A percentile compares a stretch with the other conserved stretches of the same genome.
Evolutionary conservation across 805 yeast species (phyloP).

Genomic region (Starmerella potacharoeniae): DNA sequence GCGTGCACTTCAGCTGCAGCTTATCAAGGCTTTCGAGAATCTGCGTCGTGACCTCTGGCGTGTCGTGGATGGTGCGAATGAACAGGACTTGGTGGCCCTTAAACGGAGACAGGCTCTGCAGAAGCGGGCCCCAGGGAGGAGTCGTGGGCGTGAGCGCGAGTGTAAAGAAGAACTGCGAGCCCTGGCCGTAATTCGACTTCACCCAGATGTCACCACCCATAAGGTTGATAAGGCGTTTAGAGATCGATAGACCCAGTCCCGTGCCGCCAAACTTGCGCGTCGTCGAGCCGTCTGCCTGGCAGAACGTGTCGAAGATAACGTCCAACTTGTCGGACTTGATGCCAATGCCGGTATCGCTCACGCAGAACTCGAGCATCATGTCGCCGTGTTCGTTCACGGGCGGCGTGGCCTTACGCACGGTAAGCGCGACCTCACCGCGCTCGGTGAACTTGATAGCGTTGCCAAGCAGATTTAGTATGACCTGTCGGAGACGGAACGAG

Average conservation of each 20-base stretch:
- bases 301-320: slow-evolving; percentile 75
- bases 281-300: slow-evolving; percentile 90
- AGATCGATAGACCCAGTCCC: slow-evolving; percentile 78
- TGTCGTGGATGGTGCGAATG: slow-evolving; percentile 51
- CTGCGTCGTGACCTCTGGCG: slow-evolving; percentile 38
- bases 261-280: slow-evolving; percentile 91
- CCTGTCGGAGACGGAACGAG: slow-evolving; percentile 78
- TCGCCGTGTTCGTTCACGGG: slow-evolving; percentile 33
- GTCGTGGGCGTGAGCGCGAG: slow-evolving; percentile 64
- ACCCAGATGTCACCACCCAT: slow-evolving; percentile 97
- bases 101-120: slow-evolving; percentile 63
- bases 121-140: slow-evolving; percentile 48
- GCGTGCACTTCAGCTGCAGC: slow-evolving; percentile 51
- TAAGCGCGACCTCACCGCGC: slow-evolving; percentile 66
- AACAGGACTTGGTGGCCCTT: slow-evolving; percentile 58
- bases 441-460: slow-evolving; percentile 83
- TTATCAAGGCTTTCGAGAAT: slow-evolving; percentile 41
- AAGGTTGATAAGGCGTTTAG: slow-evolving; percentile 72
- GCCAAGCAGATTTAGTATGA: slow-evolving; percentile 74
- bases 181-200: slow-evolving; percentile 64
- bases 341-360: slow-evolving; percentile 84
- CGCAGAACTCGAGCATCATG: slow-evolving; percentile 66
- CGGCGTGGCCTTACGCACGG: slow-evolving; percentile 48
- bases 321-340: slow-evolving; percentile 76
- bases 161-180: slow-evolving; percentile 75